phyloP scores from a whole-genome alignment of 768 basidiomycete species.

The Leccinum longicurvipes region DNA sequence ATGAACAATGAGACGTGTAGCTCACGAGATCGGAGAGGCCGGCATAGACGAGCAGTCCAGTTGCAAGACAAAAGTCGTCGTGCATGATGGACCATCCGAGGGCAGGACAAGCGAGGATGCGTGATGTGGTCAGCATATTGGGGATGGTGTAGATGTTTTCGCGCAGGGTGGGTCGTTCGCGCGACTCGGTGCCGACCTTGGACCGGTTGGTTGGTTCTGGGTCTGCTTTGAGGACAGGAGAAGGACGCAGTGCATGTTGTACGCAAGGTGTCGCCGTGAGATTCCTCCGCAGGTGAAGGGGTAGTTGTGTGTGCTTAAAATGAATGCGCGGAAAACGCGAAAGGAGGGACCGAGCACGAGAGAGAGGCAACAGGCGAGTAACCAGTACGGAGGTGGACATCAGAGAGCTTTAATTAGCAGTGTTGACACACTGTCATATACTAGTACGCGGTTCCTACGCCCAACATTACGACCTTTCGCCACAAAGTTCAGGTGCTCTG shows the following conservation, averaged over 20 bases:
- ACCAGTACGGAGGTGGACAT: slow-evolving; percentile 12
- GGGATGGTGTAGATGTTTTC: slow-evolving; percentile 96
- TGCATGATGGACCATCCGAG: slow-evolving; percentile 89
- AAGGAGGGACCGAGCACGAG: slow-evolving; percentile 4
- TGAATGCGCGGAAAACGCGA: background rate
- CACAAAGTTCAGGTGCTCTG: too few species aligned
- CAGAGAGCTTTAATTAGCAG: background rate
- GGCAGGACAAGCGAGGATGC: slow-evolving; percentile 85
- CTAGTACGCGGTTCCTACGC: too few species aligned
- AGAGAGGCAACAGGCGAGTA: slow-evolving; percentile 5
- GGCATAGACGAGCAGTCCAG: slow-evolving; percentile 81
- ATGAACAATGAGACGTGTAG: slow-evolving; percentile 7
- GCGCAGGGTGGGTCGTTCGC: slow-evolving; percentile 38
- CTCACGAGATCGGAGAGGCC: slow-evolving; percentile 90
- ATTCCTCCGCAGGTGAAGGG: slow-evolving; percentile 2
- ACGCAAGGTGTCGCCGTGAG: slow-evolving; percentile 11
- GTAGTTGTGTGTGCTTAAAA: too few species aligned
- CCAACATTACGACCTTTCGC: too few species aligned
- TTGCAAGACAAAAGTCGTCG: slow-evolving; percentile 77
- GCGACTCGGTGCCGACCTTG: slow-evolving; percentile 1
- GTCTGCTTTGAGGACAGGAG: slow-evolving; percentile 4
- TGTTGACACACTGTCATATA: too few species aligned
- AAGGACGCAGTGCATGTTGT: slow-evolving; percentile 10
- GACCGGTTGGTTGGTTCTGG: slow-evolving; percentile 5
- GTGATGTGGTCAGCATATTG: slow-evolving; percentile 82